Base-by-base conservation (phyloP, 2,329 filamentous ascomycete species). In the Fusarium papillatum region DNA sequence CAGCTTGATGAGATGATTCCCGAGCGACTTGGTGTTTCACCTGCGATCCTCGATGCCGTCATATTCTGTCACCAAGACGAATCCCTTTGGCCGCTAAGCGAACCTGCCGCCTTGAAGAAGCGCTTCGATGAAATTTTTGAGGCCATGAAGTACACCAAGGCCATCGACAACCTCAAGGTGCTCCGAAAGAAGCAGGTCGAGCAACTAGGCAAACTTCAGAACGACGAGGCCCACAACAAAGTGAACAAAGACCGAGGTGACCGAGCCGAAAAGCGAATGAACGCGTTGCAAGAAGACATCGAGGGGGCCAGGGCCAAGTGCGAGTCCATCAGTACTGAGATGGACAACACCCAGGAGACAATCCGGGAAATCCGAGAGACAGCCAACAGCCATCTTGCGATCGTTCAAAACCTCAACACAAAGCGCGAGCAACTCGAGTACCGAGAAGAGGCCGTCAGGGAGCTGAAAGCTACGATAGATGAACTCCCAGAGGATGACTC, bases 61-160 rank as follows among this genome's bases (percentile, higher is more conserved):
- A 98, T 99, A 78, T 99, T 99, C 85, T 99, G 97, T 83, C 97
- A 99, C 81, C 97, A 99, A 82, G 97, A 99, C 82, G 97, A 99
- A 78, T 98, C 96, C 31, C 85, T 98, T 34, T 99, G 97, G 97
- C 97, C 97, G 0, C 93, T 99, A 89, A 97, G 95, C 81, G 95
- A 98, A 80, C 95, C 97, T 0, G 87, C 91, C 0, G 91, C 91
- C 1, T 87, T 99, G 63, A 99, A 99, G 85, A 97, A 97, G 83
- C 94, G 93, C 64, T 99, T 99, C 72, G 97, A 99, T 81, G 95
- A 98, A 82, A 99, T 99, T 14, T 99, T 99, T 78, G 97, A 98
- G 84, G 97, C 97, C 2, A 88, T 95, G 85, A 98, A 98, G 82
- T 99, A 98, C 84, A 98, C 96, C 39, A 98, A 98, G 81, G 97